Evolutionary conservation across 306 rosid genomes (phyloP).

Genomic region (Citrullus colocynthis): DNA sequence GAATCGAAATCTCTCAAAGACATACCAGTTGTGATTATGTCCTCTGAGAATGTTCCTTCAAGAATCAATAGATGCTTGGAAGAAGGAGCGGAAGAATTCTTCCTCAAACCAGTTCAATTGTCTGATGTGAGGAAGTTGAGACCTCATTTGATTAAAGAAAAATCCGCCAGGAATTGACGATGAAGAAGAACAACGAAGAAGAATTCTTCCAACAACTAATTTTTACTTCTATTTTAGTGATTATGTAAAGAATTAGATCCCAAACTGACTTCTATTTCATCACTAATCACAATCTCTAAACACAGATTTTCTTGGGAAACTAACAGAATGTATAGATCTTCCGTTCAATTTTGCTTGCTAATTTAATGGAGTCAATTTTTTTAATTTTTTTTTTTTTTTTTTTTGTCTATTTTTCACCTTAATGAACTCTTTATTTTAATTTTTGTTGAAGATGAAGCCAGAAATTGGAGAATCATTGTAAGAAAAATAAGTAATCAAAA

Average conservation of each 20-base stretch:
- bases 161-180: background rate
- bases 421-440: background rate
- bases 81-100: constrained; percentile 58
- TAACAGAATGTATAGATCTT: background rate
- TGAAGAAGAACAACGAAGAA: background rate
- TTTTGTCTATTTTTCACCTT: too few relatives aligned
- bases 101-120: constrained; percentile 49
- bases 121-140: constrained; percentile 44
- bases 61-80: constrained; percentile 68
- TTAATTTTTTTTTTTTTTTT: too few relatives aligned
- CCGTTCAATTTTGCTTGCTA: background rate
- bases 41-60: constrained; percentile 83
- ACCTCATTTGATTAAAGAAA: constrained; percentile 47
- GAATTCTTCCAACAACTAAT: background rate
- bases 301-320: constrained; percentile 2
- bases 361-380: background rate
- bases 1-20: constrained; percentile 68
- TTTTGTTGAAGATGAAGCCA: background rate
- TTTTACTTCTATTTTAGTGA: background rate
- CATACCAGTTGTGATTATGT: constrained; percentile 87
- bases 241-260: constrained; percentile 3
- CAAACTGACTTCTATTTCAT: background rate
- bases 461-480: background rate
- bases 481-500: too few relatives aligned
- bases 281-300: too few relatives aligned